Conservation (phyloP, 2,329 filamentous ascomycete species). For the Cadophora sp. region DNA sequence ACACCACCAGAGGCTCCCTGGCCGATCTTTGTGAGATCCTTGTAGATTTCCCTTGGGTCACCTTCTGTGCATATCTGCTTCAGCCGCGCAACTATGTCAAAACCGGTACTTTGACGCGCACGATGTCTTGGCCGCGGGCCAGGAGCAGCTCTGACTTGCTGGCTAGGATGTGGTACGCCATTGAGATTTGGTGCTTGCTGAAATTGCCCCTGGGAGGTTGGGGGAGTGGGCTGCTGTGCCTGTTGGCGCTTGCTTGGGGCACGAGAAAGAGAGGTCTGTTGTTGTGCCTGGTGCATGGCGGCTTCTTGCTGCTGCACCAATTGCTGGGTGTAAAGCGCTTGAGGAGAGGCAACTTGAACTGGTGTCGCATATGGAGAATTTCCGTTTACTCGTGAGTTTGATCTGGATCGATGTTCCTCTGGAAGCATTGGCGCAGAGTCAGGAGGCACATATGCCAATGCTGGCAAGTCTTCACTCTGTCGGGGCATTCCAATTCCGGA, state of each 20-base stretch:
- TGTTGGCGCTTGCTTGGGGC: constrained; percentile 75
- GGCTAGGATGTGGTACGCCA: constrained; percentile 47
- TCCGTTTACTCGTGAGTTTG: constrained; percentile 69
- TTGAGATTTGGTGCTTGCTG: constrained; percentile 47
- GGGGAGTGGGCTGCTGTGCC: constrained; percentile 55
- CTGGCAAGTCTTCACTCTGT: constrained; percentile 59
- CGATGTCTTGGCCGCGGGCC: constrained; percentile 76
- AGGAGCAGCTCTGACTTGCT: constrained; percentile 52
- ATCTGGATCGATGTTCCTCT: constrained; percentile 72
- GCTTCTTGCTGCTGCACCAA: constrained; percentile 83
- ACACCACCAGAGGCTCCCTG: constrained; percentile 97
- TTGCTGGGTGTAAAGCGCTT: constrained; percentile 64
- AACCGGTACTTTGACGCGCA: constrained; percentile 76
- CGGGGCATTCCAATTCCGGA: constrained; percentile 68
- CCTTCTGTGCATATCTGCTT: constrained; percentile 90
- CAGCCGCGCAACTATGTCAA: constrained; percentile 83
- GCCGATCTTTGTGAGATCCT: constrained; percentile 90
- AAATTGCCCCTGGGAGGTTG: constrained; percentile 60
- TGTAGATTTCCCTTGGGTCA: constrained; percentile 88
- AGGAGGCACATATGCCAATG: constrained; percentile 44
- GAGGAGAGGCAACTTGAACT: constrained; percentile 39
- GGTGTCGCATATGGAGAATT: constrained; percentile 46
- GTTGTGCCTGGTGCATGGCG: constrained; percentile 73
- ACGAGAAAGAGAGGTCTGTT: constrained; percentile 74
- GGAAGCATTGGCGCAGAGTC: constrained; percentile 60